Conservation (phyloP, 2,329 filamentous ascomycete species). For the Ophiostoma montium region DNA sequence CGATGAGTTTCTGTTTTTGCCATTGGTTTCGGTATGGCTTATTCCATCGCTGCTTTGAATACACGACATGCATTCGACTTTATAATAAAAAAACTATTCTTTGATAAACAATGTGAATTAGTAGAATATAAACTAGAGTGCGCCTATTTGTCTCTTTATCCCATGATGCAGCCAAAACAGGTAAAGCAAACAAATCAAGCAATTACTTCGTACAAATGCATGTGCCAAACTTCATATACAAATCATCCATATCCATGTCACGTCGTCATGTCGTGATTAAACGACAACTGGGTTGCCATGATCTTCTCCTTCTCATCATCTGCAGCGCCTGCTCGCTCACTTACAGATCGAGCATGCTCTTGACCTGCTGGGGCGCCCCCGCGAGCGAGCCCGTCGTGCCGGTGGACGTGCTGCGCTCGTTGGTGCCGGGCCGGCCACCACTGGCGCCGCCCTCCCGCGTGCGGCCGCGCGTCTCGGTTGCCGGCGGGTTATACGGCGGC, state of each 20-base stretch:
- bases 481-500: conserved; percentile 24
- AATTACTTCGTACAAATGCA: background rate
- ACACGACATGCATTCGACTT: too few relatives aligned
- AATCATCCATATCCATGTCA: conserved; percentile 1
- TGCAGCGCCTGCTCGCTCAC: too few relatives aligned
- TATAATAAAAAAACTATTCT: too few relatives aligned
- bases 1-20: too few relatives aligned
- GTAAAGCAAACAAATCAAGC: background rate
- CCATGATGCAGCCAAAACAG: too few relatives aligned
- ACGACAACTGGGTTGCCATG: too few relatives aligned
- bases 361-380: conserved; percentile 37
- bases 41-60: too few relatives aligned
- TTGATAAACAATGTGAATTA: too few relatives aligned
- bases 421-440: conserved; percentile 18
- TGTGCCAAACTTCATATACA: background rate
- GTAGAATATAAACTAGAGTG: too few relatives aligned
- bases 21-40: too few relatives aligned
- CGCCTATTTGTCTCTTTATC: too few relatives aligned
- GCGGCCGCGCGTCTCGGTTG: conserved; percentile 13
- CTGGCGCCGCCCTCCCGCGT: conserved; percentile 14
- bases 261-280: background rate
- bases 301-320: too few relatives aligned
- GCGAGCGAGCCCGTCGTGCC: conserved; percentile 32
- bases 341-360: conserved; percentile 44
- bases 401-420: conserved; percentile 30